A percentile compares a stretch with the other conserved stretches of the same genome.
Conservation (phyloP, 306 rosid genomes). For the Trifolium dubium region DNA sequence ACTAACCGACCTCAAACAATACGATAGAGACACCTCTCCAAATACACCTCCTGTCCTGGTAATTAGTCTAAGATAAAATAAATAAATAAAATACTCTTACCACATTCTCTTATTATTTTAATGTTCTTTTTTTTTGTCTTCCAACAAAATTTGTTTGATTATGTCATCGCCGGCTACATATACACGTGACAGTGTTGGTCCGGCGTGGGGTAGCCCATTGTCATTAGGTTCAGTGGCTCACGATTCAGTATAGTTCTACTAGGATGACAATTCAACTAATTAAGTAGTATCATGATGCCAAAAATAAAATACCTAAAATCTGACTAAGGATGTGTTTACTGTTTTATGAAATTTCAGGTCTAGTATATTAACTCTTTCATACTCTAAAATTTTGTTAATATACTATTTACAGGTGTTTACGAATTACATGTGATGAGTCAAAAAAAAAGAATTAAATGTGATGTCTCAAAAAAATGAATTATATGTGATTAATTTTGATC, state of each 20-base stretch:
- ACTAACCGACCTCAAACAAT: slow-evolving; percentile 64
- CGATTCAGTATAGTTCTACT: background rate
- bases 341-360: too few relatives aligned
- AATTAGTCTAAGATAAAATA: slow-evolving; percentile 1
- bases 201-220: slow-evolving; percentile 63
- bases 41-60: slow-evolving; percentile 41
- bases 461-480: too few relatives aligned
- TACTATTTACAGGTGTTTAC: too few relatives aligned
- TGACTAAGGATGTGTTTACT: too few relatives aligned
- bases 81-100: background rate
- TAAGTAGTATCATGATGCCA: too few relatives aligned
- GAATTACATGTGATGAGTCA: too few relatives aligned
- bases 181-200: slow-evolving; percentile 59
- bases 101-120: background rate
- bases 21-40: slow-evolving; percentile 82
- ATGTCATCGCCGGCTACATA: slow-evolving; percentile 17
- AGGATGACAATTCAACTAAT: too few relatives aligned
- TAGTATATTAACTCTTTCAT: too few relatives aligned
- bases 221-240: slow-evolving; percentile 40
- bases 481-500: too few relatives aligned
- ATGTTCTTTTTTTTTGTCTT: background rate
- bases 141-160: background rate
- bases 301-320: too few relatives aligned
- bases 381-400: too few relatives aligned
- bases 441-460: too few relatives aligned